phyloP scores from a whole-genome alignment of 805 yeast species.

The Saturnispora gosingensis region DNA sequence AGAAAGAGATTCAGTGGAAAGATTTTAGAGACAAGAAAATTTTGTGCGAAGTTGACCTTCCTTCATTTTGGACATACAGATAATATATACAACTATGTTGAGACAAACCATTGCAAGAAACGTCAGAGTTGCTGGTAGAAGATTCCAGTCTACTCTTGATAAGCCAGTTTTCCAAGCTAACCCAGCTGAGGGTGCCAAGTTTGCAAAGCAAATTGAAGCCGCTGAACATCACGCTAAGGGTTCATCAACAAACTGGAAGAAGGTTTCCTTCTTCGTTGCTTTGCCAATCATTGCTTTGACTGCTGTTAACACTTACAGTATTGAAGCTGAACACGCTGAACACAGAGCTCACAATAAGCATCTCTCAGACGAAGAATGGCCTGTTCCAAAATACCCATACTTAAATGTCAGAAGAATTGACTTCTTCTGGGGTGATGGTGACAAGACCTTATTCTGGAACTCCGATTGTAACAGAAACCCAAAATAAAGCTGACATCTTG shows the following conservation, averaged over 20 bases:
- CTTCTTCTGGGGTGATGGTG: constrained; percentile 99
- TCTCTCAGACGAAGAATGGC: constrained; percentile 86
- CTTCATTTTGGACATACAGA: background rate
- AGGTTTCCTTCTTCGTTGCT: constrained; percentile 70
- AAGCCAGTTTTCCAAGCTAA: constrained; percentile 42
- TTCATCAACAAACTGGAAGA: constrained; percentile 77
- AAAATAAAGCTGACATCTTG: constrained; percentile 15
- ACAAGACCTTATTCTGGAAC: constrained; percentile 96
- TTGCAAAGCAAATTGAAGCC: constrained; percentile 50
- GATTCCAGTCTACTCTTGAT: constrained; percentile 24
- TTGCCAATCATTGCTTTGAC: constrained; percentile 71
- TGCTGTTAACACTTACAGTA: constrained; percentile 69
- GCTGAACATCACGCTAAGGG: constrained; percentile 71
- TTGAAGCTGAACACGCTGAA: constrained; percentile 82
- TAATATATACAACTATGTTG: constrained; percentile 29
- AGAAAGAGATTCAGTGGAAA: background rate
- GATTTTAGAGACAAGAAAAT: background rate
- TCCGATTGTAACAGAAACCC: constrained; percentile 83
- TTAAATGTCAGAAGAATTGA: constrained; percentile 82
- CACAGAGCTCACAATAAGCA: constrained; percentile 74
- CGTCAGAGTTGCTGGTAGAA: constrained; percentile 23
- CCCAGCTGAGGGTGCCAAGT: constrained; percentile 63
- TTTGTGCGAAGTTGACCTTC: background rate
- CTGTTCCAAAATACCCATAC: constrained; percentile 70
- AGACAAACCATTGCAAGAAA: constrained; percentile 32